phyloP scores from a whole-genome alignment of 1,139 yeast genomes.

The Candida sanyaensis region DNA sequence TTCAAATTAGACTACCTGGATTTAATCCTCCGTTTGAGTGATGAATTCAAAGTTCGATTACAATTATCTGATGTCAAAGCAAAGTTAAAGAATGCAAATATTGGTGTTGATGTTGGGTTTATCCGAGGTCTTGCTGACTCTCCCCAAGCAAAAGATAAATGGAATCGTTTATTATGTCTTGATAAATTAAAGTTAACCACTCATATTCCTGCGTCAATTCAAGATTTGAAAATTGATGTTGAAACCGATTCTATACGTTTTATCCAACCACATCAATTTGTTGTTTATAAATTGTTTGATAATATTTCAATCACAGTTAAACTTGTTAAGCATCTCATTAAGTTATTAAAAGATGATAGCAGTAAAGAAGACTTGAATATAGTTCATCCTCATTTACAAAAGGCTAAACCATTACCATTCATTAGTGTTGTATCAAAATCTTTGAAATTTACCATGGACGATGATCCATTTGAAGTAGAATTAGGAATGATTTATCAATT shows the following conservation, averaged over 20 bases:
- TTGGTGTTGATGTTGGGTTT: constrained; percentile 31
- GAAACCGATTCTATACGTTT: constrained; percentile 34
- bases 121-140: constrained; percentile 56
- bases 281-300: constrained; percentile 63
- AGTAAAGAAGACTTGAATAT: constrained; percentile 19
- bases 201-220: constrained; percentile 5
- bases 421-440: constrained; percentile 51
- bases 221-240: constrained; percentile 13
- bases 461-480: constrained; percentile 87
- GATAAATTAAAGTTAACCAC: constrained; percentile 32
- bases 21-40: constrained; percentile 36
- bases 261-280: constrained; percentile 53
- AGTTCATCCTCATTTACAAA: constrained; percentile 37
- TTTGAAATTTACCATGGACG: constrained; percentile 58
- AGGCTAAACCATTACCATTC: constrained; percentile 53
- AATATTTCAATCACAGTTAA: constrained; percentile 57
- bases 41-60: constrained; percentile 48
- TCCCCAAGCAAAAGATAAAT: constrained; percentile 45
- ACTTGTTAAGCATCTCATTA: constrained; percentile 53
- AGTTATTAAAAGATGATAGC: constrained; percentile 40
- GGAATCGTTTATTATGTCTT: constrained; percentile 54
- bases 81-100: constrained; percentile 18
- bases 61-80: constrained; percentile 38
- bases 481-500: constrained; percentile 74
- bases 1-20: constrained; percentile 26